Evolutionary conservation across 176 grass and related monocot genomes (phyloP), one percentile per base, ranked within the genome.

Genomic region (Carex parvula): DNA sequence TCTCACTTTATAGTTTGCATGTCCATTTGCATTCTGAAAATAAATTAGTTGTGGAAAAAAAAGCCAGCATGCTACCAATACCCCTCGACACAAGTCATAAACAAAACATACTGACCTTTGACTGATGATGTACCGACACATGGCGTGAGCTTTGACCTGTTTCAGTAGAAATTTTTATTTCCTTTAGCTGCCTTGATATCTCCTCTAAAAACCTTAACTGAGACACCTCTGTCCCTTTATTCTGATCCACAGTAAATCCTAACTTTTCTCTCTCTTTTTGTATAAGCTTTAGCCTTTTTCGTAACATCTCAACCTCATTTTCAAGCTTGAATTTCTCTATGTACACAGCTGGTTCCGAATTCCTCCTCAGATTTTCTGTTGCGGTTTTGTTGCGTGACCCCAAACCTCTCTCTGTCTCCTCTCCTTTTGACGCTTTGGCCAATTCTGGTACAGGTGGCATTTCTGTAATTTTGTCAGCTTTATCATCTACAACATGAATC

Each of bases 401-500:
- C 60, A 17, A 85, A 78, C 69, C 79, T 85, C 64, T 84, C 83
- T 88, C 82, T 83, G 76, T 87, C 57, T 87, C 12, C 67, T 79
- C 65, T 64, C 6, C 75, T 54, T 81, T 30, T 10, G 26, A 64
- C 74, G 84, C 86, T 85, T 89, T 89, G 30, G 8, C 12, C 14
- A 18, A 80, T 20, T 62, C 6, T 55, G 86, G 70, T 59, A 89
- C 0, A 72, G 41, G 61, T 85, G 66, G 39, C 39, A 82, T 33
- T 85, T 90, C 61, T 30, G 62, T 68, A 83, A 83, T 69, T 56
- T 32, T 83, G 61, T 53, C 64, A 68, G 24, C 14, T 66, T 83
- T n/a, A 81, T 94, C 89, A 76, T 90, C 89, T 78, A 99, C 85
- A 46, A 97, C 94, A 90, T 97, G 91, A 21, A 97, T 97, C 94